Conservation (phyloP, 176 grass and related monocot genomes). For the bread wheat (Triticum aestivum) region IWGSC_CS_RefSeq_v2.1 NC_057795.1:164835705-164836204, state of each 20-base stretch:
- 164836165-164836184: not conserved
- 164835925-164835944: not conserved
- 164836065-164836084: not conserved
- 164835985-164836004: not conserved
- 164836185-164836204: not conserved
- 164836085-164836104: not conserved
- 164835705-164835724: constrained; percentile 32
- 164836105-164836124: not conserved
- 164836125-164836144: not conserved
- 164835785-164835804: not conserved
- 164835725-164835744: not conserved
- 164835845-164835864: too few relatives aligned
- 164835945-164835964: too few relatives aligned
- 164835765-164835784: constrained; percentile 29
- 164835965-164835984: not conserved
- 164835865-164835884: not conserved
- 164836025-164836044: not conserved
- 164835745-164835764: constrained; percentile 43
- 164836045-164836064: not conserved
- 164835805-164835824: not conserved
- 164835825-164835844: too few relatives aligned
- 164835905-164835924: not conserved
- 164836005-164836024: not conserved
- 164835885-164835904: not conserved
- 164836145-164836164: not conserved